Percentiles rank a stretch among this genome's conserved stretches.
phyloP scores from a whole-genome alignment of 2,329 filamentous ascomycete genomes.

The Penicillium sp. region DNA sequence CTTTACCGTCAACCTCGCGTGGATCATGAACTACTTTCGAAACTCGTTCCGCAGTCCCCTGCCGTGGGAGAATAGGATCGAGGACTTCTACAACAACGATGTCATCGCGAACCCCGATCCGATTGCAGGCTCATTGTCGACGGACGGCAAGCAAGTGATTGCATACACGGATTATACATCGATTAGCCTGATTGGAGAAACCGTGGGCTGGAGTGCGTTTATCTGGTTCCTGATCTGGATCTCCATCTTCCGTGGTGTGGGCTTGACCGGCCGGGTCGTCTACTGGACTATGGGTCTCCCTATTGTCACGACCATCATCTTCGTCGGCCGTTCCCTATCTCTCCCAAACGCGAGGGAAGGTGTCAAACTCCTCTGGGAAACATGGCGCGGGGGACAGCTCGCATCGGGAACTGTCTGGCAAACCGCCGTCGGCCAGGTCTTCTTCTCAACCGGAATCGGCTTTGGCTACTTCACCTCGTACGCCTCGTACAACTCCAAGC shows the following conservation, averaged over 20 bases:
- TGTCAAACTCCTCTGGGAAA: constrained; percentile 55
- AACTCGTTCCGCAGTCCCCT: constrained; percentile 60
- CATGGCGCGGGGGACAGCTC: constrained; percentile 57
- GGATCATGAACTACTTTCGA: constrained; percentile 65
- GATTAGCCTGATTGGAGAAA: constrained; percentile 57
- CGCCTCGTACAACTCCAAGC: constrained; percentile 61
- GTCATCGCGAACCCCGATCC: constrained; percentile 56
- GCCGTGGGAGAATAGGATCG: constrained; percentile 57
- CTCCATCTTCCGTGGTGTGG: constrained; percentile 64
- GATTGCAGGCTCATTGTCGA: constrained; percentile 45
- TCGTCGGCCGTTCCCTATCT: constrained; percentile 60
- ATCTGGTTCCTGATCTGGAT: constrained; percentile 66
- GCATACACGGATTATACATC: constrained; percentile 56
- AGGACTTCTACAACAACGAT: constrained; percentile 59
- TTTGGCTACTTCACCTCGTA: constrained; percentile 66
- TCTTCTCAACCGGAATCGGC: constrained; percentile 64
- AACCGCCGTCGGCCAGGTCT: constrained; percentile 64
- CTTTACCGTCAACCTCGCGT: constrained; percentile 62
- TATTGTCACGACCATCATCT: constrained; percentile 61
- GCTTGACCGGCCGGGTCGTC: constrained; percentile 62
- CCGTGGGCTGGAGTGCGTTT: constrained; percentile 63
- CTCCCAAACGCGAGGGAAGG: constrained; percentile 60
- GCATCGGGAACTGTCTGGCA: constrained; percentile 61
- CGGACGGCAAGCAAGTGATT: constrained; percentile 45
- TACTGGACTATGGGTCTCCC: constrained; percentile 68